Conservation (phyloP, 352 stramenopile genomes). For the Pythium periplocum region DNA sequence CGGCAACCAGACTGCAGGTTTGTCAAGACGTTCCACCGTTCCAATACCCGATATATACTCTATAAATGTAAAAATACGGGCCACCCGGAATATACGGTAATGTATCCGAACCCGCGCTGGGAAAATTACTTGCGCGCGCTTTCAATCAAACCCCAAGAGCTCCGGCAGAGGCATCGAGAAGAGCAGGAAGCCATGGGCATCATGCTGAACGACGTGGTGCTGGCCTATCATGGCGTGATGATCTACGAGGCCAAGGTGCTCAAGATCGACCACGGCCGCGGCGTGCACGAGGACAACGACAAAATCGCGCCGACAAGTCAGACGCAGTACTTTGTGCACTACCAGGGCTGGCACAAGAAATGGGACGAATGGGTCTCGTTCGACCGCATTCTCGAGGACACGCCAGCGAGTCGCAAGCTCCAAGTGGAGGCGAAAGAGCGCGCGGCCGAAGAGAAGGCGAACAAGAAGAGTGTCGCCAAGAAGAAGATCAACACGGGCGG, state of each 20-base stretch:
- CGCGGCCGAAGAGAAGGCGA: constrained; percentile 12
- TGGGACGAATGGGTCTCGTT: constrained; percentile 88
- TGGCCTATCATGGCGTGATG: constrained; percentile 78
- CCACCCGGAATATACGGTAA: neutral
- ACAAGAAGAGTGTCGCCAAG: constrained; percentile 19
- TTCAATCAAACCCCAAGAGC: neutral
- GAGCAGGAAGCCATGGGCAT: constrained; percentile 23
- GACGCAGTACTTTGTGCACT: constrained; percentile 87
- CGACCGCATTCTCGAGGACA: constrained; percentile 72
- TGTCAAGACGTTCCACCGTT: neutral
- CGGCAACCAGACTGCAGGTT: neutral
- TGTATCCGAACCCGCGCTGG: too few species aligned
- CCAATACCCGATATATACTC: neutral
- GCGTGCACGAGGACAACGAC: constrained; percentile 32
- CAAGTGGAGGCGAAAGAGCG: constrained; percentile 43
- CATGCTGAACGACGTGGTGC: constrained; percentile 62
- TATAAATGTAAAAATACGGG: neutral
- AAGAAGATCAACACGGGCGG: constrained; percentile 64
- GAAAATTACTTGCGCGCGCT: neutral
- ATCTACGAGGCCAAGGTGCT: constrained; percentile 85
- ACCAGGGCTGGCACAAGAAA: constrained; percentile 89
- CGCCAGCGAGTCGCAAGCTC: constrained; percentile 37
- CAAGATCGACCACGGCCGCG: constrained; percentile 72
- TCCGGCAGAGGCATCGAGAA: neutral
- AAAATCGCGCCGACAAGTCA: constrained; percentile 18